Evolutionary conservation across 2,329 filamentous ascomycete species (phyloP), one percentile per base, ranked within the genome.

Genomic region (Exophiala sp.): DNA sequence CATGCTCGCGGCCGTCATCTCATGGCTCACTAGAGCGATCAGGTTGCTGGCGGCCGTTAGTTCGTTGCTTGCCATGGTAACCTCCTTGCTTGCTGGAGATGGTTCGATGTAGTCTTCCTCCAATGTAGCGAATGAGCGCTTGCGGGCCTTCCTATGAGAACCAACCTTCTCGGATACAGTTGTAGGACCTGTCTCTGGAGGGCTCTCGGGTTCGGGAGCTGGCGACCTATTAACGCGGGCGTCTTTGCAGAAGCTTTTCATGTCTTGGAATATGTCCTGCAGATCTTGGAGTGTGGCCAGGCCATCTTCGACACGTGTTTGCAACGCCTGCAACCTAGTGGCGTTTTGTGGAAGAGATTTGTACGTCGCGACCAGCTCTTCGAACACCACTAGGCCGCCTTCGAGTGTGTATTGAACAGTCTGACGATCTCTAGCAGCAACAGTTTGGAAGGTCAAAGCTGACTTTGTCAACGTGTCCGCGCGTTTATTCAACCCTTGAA

Each of bases 121-220:
- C 35, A 38, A 5, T 11, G 35, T 38, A 3, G 35, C 14, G 11
- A 38, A 38, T 38, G 35, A 12, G 11, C 14, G 11, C 11, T 38
- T 38, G 35, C 10, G 11, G 35, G 35, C 6, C 11, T 12, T 16
- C 11, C 35, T 11, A 38, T 38, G 11, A 8, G 11, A 12, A 38
- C 10, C 10, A 5, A 5, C 6, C 10, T 20, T 5, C 11, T 47
- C 44, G 21, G 38, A 34, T 21, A 34, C 24, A n/a, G 10, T 18
- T 29, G 16, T 6, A 24, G 47, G 21, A 8, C 14, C 9, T 43
- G 21, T 41, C 11, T 14, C 21, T 43, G 47, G 24, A 14, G 47
- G 52, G 18, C 35, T 50, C 43, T 55, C 52, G 24, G 52, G 52
- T 21, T 55, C 52, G 12, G 52, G 52, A n/a, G 52, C 42, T 9